Conservation (phyloP, 148 eudicot genomes). For the Selenicereus undatus region DNA sequence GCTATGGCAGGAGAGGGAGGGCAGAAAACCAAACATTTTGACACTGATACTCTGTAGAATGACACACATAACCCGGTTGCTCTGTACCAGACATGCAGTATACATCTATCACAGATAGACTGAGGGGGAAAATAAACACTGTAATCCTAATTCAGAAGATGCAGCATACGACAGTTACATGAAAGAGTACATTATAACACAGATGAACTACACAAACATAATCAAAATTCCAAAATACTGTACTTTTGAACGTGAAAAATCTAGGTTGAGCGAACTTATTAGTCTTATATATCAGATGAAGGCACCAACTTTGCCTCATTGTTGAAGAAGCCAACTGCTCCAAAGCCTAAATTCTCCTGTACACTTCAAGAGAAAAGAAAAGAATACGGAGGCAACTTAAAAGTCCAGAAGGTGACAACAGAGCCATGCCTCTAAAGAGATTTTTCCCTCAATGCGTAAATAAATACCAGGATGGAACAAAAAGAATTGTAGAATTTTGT, state of each 20-base stretch:
- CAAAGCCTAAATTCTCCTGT: neutral
- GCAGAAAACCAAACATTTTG: neutral
- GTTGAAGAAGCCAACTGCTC: neutral
- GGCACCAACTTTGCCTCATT: neutral
- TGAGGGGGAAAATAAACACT: neutral
- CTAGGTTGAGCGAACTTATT: neutral
- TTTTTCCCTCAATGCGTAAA: no score
- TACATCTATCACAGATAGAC: neutral
- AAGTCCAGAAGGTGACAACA: no score
- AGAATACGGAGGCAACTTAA: neutral
- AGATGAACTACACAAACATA: neutral
- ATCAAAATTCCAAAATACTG: neutral
- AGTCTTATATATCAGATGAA: neutral
- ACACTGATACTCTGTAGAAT: neutral
- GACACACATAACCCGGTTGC: neutral
- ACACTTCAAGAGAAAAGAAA: neutral
- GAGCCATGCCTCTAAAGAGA: no score
- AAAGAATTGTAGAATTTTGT: neutral
- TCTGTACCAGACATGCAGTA: neutral
- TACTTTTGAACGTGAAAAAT: neutral
- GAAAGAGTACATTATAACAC: neutral
- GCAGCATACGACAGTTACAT: neutral
- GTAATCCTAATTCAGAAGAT: neutral
- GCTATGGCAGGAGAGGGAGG: neutral
- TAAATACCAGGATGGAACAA: no score